These are phyloP conservation scores for Zoysia japonica DNA, from an alignment of 176 grass and related monocot species.

Conservation along the genomic window DNA sequence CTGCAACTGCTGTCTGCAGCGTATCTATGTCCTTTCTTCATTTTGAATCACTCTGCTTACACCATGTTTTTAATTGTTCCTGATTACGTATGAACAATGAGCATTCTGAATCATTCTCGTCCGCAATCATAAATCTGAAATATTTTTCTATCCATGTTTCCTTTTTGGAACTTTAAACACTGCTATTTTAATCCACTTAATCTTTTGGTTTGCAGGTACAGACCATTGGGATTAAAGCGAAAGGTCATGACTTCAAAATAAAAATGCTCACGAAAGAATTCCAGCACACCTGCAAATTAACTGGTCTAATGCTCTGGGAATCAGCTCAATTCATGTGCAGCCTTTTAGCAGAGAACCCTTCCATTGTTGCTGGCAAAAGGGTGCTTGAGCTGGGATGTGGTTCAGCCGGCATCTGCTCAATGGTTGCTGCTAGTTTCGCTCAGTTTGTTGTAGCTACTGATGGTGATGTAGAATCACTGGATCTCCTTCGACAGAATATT, in stretches of 20 bases:
- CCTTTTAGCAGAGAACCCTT: conserved; percentile 84
- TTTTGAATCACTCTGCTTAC: conserved; percentile 24
- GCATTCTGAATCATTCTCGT: background rate
- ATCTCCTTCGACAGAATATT: conserved; percentile 66
- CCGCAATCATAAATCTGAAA: background rate
- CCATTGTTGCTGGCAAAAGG: conserved; percentile 67
- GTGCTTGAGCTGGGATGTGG: conserved; percentile 85
- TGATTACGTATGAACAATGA: conserved; percentile 14
- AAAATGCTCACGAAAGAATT: conserved; percentile 76
- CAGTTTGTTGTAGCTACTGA: conserved; percentile 74
- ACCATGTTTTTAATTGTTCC: background rate
- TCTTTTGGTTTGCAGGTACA: conserved; percentile 43
- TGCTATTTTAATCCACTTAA: conserved; percentile 10
- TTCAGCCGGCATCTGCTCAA: conserved; percentile 85
- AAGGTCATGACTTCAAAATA: conserved; percentile 65
- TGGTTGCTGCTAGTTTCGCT: conserved; percentile 65
- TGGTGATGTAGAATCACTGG: conserved; percentile 74
- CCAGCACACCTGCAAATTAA: conserved; percentile 91
- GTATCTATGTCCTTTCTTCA: background rate
- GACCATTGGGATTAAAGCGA: conserved; percentile 59
- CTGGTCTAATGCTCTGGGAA: conserved; percentile 92
- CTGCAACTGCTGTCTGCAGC: background rate
- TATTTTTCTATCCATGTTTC: background rate
- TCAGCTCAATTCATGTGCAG: conserved; percentile 80
- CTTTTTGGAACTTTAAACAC: background rate